Evolutionary conservation across 257 asterid species (phyloP).

Genomic region (Thymus mandschuricus): DNA sequence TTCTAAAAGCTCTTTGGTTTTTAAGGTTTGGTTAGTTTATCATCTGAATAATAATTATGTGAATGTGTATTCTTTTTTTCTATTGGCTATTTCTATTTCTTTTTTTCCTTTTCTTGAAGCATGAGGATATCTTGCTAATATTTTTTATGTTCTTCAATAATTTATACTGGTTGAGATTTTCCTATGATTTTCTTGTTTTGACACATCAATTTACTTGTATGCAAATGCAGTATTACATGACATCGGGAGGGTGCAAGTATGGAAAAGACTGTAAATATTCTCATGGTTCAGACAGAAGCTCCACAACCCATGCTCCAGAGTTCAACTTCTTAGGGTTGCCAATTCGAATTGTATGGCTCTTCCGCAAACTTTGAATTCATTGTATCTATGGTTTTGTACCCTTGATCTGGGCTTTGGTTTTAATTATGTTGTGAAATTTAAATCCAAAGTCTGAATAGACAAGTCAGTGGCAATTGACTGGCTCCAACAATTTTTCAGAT

Average conservation of each 20-base stretch:
- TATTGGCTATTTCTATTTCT: conserved; percentile 1
- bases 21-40: not conserved
- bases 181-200: conserved; percentile 16
- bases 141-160: not conserved
- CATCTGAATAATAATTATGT: not conserved
- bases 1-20: conserved; percentile 2
- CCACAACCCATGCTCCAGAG: conserved; percentile 38
- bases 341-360: conserved; percentile 58
- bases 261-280: conserved; percentile 67
- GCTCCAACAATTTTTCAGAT: not conserved
- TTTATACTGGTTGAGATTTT: conserved; percentile 4
- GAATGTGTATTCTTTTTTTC: not conserved
- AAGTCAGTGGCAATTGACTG: conserved; percentile 18
- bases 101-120: conserved; percentile 15
- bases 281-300: conserved; percentile 53
- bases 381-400: conserved; percentile 16
- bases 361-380: conserved; percentile 25
- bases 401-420: conserved; percentile 24
- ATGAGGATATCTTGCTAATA: conserved; percentile 6
- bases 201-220: conserved; percentile 26
- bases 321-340: conserved; percentile 81
- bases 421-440: not conserved
- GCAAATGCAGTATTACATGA: conserved; percentile 69
- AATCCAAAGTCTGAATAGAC: not conserved
- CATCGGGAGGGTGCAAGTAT: conserved; percentile 76